A percentile compares a stretch with the other conserved stretches of the same genome.
phyloP scores from a whole-genome alignment of 331 rosid genomes.

The Pyracantha coccinea region DNA sequence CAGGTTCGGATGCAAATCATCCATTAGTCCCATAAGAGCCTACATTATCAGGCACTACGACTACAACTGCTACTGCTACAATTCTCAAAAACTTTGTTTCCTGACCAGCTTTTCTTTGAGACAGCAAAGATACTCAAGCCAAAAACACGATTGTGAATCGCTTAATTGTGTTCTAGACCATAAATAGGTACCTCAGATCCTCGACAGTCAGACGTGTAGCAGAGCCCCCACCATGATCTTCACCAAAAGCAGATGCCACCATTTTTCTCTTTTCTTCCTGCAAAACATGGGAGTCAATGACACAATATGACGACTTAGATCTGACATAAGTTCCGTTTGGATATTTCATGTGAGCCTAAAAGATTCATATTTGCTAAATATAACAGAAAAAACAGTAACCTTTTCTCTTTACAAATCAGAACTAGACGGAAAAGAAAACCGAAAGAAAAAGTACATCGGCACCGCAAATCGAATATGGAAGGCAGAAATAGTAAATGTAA shows the following conservation, averaged over 20 bases:
- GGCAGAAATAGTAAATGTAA: background rate
- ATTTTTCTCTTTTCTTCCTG: constrained; percentile 97
- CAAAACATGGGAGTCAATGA: constrained; percentile 11
- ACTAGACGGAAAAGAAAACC: constrained; percentile 6
- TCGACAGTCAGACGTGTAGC: constrained; percentile 83
- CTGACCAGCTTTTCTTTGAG: background rate
- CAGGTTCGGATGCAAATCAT: constrained; percentile 6
- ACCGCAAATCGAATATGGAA: background rate
- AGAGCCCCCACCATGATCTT: constrained; percentile 74
- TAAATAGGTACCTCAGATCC: constrained; percentile 90
- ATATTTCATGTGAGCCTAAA: background rate
- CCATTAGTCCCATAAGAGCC: background rate
- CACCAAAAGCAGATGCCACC: constrained; percentile 99
- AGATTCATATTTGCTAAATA: background rate
- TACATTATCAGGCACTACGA: background rate
- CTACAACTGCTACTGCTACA: background rate
- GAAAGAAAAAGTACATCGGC: background rate
- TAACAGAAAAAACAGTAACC: background rate
- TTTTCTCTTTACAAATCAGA: background rate
- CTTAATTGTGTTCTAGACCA: constrained; percentile 46
- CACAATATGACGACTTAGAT: background rate
- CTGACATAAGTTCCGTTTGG: background rate
- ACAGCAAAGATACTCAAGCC: constrained; percentile 4
- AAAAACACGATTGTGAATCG: background rate
- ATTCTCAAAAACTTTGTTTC: background rate